Evolutionary conservation across 1,284 basidiomycete genomes (phyloP).

Genomic region (Ustilago esculenta): DNA sequence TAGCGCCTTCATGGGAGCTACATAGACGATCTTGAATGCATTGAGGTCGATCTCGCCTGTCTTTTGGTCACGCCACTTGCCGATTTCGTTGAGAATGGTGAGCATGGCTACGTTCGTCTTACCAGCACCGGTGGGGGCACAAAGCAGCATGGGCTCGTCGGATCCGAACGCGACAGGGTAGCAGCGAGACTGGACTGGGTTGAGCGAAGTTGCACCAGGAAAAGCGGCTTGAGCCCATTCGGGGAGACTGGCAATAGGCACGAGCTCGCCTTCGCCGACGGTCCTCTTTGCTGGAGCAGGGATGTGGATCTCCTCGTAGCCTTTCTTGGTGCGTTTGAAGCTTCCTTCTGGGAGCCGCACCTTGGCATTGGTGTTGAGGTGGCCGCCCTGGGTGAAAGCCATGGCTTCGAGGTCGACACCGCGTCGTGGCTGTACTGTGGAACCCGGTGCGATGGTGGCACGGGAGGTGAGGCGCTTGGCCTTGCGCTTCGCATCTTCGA

Average conservation of each 20-base stretch:
- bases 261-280: conserved; percentile 74
- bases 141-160: conserved; percentile 93
- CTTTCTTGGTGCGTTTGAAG: conserved; percentile 95
- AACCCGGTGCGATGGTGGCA: conserved; percentile 87
- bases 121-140: conserved; percentile 97
- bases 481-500: conserved; percentile 72
- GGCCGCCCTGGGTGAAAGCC: conserved; percentile 94
- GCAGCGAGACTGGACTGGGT: conserved; percentile 76
- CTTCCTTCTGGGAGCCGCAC: conserved; percentile 96
- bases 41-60: conserved; percentile 88
- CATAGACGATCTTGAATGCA: conserved; percentile 96
- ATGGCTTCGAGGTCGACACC: conserved; percentile 91
- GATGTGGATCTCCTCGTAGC: conserved; percentile 98
- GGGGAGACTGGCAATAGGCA: conserved; percentile 81
- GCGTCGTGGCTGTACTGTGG: conserved; percentile 81
- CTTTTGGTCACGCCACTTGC: conserved; percentile 73
- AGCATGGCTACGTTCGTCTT: conserved; percentile 99
- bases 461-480: conserved; percentile 77
- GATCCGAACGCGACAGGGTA: conserved; percentile 89
- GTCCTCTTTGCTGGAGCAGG: conserved; percentile 86
- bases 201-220: conserved; percentile 77
- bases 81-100: conserved; percentile 63
- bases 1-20: conserved; percentile 87
- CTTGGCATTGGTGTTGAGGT: conserved; percentile 98
- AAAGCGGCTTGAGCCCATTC: conserved; percentile 76